phyloP scores from a whole-genome alignment of 2,329 filamentous ascomycete species.

The Aspergillus brasiliensis region DNA sequence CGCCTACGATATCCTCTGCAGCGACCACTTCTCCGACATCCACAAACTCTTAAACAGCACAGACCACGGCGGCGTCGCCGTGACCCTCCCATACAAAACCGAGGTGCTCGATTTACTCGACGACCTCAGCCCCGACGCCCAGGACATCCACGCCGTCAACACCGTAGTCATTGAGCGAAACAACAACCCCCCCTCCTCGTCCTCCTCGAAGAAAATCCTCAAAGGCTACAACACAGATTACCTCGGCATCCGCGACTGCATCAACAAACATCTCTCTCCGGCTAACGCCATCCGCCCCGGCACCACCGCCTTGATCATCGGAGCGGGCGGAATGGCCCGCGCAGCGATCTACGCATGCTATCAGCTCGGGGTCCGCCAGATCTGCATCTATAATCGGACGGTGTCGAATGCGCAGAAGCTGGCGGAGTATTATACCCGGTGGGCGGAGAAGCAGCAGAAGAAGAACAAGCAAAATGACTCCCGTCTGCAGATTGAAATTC shows the following conservation, averaged over 20 bases:
- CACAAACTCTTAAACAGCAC: conserved; percentile 14
- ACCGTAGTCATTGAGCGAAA: conserved; percentile 21
- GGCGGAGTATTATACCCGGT: conserved; percentile 20
- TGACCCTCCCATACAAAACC: conserved; percentile 31
- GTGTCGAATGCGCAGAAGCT: conserved; percentile 20
- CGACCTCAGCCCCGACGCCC: conserved; percentile 24
- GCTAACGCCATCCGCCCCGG: conserved; percentile 25
- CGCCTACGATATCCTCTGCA: conserved; percentile 14
- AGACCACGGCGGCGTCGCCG: conserved; percentile 20
- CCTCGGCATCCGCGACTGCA: conserved; percentile 31
- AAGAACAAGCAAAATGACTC: no score
- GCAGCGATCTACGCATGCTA: conserved; percentile 32
- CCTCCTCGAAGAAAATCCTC: no score
- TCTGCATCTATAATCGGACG: conserved; percentile 33
- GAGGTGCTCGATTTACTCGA: conserved; percentile 23
- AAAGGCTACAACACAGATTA: conserved; percentile 34
- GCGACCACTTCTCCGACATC: conserved; percentile 13
- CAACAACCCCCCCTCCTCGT: conserved; percentile 6
- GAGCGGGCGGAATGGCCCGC: conserved; percentile 30
- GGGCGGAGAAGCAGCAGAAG: neutral
- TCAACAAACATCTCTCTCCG: conserved; percentile 28
- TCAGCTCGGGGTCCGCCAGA: conserved; percentile 26
- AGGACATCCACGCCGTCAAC: conserved; percentile 32
- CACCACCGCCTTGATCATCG: conserved; percentile 28
- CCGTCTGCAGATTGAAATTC: conserved; percentile 9